Evolutionary conservation across 2,329 filamentous ascomycete species (phyloP).

Genomic region (Nigrograna mackinnonii): DNA sequence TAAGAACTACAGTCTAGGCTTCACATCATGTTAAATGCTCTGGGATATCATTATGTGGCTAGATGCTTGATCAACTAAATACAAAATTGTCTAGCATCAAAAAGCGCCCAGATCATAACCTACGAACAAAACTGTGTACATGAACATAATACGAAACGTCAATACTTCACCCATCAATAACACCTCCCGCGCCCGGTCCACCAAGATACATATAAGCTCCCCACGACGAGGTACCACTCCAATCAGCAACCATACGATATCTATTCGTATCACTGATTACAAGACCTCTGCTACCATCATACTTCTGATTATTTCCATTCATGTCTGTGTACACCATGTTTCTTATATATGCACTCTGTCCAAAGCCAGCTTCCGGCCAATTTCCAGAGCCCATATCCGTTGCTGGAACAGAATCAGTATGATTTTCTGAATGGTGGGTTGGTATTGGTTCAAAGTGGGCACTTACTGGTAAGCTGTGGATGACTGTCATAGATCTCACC

Average conservation of each 20-base stretch:
- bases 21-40: too few species aligned
- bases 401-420: too few species aligned
- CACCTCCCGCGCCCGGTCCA: slow-evolving; percentile 15
- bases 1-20: too few species aligned
- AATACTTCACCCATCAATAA: slow-evolving; percentile 5
- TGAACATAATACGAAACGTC: too few species aligned
- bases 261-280: slow-evolving; percentile 15
- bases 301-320: slow-evolving; percentile 4
- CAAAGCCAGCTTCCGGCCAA: slow-evolving; percentile 13
- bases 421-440: too few species aligned
- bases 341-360: slow-evolving; percentile 13
- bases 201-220: slow-evolving; percentile 17
- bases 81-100: too few species aligned
- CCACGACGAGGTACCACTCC: slow-evolving; percentile 4
- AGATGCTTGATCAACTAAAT: too few species aligned
- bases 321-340: slow-evolving; percentile 17
- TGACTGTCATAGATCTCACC: slow-evolving; percentile 18
- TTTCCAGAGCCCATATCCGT: slow-evolving; percentile 17
- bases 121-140: too few species aligned
- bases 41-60: too few species aligned
- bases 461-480: slow-evolving; percentile 10
- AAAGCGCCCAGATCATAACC: too few species aligned
- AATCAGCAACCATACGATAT: slow-evolving; percentile 12
- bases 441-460: too few species aligned
- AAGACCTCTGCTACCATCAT: slow-evolving; percentile 13